Percentiles rank a stretch among this genome's conserved stretches.
Conservation (phyloP, 164 flowering plant genomes). For the Aristolochia californica region DNA sequence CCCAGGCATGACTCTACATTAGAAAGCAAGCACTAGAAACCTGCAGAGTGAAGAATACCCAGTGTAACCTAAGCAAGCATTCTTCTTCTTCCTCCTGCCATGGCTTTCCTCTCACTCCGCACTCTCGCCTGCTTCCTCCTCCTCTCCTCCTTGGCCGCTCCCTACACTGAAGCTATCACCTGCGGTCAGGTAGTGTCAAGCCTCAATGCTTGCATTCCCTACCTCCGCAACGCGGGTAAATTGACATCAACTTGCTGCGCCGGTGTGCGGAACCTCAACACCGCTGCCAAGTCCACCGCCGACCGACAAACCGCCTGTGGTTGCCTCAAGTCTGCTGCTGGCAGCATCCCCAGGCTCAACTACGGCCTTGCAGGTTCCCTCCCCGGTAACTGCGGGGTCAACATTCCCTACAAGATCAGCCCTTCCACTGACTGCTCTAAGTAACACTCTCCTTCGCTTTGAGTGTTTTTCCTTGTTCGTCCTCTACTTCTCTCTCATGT, state of each 20-base stretch:
- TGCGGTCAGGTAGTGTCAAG: slow-evolving; percentile 9
- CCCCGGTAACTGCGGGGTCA: slow-evolving; percentile 20
- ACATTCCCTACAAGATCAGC: slow-evolving; percentile 23
- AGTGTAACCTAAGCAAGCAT: too few species aligned
- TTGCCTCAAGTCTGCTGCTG: slow-evolving; percentile 15
- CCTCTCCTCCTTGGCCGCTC: neutral
- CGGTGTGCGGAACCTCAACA: slow-evolving; percentile 1
- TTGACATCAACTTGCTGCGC: slow-evolving; percentile 9
- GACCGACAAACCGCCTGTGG: slow-evolving; percentile 15
- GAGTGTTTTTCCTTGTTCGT: too few species aligned
- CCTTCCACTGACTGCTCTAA: slow-evolving; percentile 23
- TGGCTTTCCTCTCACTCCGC: too few species aligned
- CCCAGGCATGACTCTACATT: too few species aligned
- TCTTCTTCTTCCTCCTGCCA: too few species aligned
- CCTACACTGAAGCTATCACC: slow-evolving; percentile 3
- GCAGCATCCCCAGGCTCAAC: neutral
- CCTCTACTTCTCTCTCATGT: too few species aligned
- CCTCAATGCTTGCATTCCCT: slow-evolving; percentile 14
- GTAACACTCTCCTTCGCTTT: too few species aligned
- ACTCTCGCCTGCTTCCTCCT: neutral
- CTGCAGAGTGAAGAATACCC: too few species aligned
- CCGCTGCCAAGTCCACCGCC: slow-evolving; percentile 4
- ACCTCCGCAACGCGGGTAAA: slow-evolving; percentile 5
- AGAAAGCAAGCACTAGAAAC: too few species aligned
- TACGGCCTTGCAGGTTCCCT: slow-evolving; percentile 6